phyloP scores from a whole-genome alignment of 2,329 filamentous ascomycete species.

The Penicillium occitanis region DNA sequence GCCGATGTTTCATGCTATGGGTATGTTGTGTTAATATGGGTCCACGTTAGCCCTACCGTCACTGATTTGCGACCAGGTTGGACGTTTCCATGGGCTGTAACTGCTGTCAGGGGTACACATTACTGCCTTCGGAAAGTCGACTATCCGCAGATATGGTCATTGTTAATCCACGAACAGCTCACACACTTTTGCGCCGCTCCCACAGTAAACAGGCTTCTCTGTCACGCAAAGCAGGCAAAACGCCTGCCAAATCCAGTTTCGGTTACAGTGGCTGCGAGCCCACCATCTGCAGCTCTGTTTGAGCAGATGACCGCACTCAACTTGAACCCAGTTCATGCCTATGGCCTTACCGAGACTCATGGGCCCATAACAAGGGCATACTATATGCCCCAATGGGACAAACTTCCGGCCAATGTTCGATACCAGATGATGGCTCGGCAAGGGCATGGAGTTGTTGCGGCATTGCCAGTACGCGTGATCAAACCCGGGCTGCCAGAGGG shows the following conservation, averaged over 20 bases:
- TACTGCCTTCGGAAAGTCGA: slow-evolving; percentile 96
- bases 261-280: slow-evolving; percentile 90
- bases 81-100: slow-evolving; percentile 90
- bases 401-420: slow-evolving; percentile 68
- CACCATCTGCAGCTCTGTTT: slow-evolving; percentile 85
- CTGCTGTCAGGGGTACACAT: slow-evolving; percentile 85
- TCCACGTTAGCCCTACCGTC: background rate
- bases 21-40: slow-evolving; percentile 32
- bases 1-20: slow-evolving; percentile 75
- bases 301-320: slow-evolving; percentile 89
- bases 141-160: slow-evolving; percentile 85
- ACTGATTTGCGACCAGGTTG: slow-evolving; percentile 49
- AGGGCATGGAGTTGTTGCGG: slow-evolving; percentile 86
- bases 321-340: slow-evolving; percentile 86
- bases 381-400: slow-evolving; percentile 79
- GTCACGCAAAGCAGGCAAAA: slow-evolving; percentile 72
- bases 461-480: slow-evolving; percentile 76
- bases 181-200: slow-evolving; percentile 96
- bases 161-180: slow-evolving; percentile 80
- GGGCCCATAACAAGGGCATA: slow-evolving; percentile 96
- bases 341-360: slow-evolving; percentile 85
- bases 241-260: slow-evolving; percentile 68
- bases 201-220: slow-evolving; percentile 92
- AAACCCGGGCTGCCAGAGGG: slow-evolving; percentile 72
- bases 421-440: slow-evolving; percentile 91